A percentile compares a stretch with the other conserved stretches of the same genome.
Conservation (phyloP, 345 rosid species). For the Tarenaya hassleriana region DNA sequence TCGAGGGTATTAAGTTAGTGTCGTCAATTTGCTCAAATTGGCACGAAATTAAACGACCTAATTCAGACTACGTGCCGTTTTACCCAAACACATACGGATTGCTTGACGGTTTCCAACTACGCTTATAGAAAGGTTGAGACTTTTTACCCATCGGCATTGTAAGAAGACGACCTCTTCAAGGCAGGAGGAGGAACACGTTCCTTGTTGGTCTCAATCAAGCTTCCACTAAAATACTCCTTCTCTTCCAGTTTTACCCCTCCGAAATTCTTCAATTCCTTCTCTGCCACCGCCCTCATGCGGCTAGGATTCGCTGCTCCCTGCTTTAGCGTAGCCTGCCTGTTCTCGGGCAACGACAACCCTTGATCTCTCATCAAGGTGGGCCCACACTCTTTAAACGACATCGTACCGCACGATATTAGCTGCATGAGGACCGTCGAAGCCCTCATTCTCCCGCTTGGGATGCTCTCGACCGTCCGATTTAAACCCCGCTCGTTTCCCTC, state of each 20-base stretch:
- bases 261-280: conserved; percentile 30
- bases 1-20: too few relatives aligned
- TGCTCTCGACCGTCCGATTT: conserved; percentile 35
- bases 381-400: conserved; percentile 57
- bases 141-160: conserved; percentile 68
- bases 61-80: conserved; percentile 21
- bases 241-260: conserved; percentile 64
- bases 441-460: conserved; percentile 44
- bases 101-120: conserved; percentile 5
- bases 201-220: conserved; percentile 76
- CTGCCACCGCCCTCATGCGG: neutral
- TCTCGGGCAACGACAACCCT: too few relatives aligned
- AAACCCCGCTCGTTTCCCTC: conserved; percentile 24
- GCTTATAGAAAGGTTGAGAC: neutral
- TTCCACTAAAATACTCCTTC: conserved; percentile 88
- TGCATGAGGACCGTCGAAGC: conserved; percentile 78
- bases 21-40: conserved; percentile 23
- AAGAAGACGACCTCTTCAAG: conserved; percentile 76
- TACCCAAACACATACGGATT: neutral
- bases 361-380: conserved; percentile 30
- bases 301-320: too few relatives aligned
- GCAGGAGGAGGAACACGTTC: conserved; percentile 33
- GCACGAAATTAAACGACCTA: neutral
- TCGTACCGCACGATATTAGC: conserved; percentile 70
- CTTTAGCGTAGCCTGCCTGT: too few relatives aligned